phyloP scores from a whole-genome alignment of 202 grass and related monocot genomes.

The Setaria italica region DNA sequence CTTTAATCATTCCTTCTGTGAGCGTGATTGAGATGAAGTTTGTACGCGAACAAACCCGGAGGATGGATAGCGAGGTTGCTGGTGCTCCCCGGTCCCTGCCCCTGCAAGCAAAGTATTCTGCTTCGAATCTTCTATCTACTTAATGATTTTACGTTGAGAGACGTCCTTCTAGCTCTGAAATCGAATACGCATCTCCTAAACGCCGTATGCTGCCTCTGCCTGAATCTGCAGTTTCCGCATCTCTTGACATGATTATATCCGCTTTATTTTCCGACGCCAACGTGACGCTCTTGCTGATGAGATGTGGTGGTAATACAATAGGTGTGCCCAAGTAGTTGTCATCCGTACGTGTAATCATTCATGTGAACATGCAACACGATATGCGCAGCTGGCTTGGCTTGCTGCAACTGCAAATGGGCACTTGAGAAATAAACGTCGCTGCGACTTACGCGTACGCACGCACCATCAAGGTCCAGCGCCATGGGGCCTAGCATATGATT shows the following conservation, averaged over 20 bases:
- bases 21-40: neutral
- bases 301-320: neutral
- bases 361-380: slow-evolving; percentile 13
- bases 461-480: neutral
- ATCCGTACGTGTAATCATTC: neutral
- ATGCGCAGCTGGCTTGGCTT: neutral
- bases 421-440: neutral
- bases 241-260: neutral
- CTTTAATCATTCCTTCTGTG: slow-evolving; percentile 35
- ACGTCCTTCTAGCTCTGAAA: too few relatives aligned
- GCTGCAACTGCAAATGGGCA: neutral
- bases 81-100: neutral
- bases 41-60: neutral
- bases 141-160: too few relatives aligned
- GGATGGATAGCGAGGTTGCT: neutral
- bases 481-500: slow-evolving; percentile 14
- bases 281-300: neutral
- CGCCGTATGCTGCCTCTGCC: too few relatives aligned
- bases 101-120: slow-evolving; percentile 10
- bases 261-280: neutral
- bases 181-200: neutral
- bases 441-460: neutral
- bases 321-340: neutral
- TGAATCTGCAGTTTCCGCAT: neutral
- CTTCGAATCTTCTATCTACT: too few relatives aligned